Base-by-base conservation (phyloP, 129 eudicot species). In the Tanacetum coccineum region DNA sequence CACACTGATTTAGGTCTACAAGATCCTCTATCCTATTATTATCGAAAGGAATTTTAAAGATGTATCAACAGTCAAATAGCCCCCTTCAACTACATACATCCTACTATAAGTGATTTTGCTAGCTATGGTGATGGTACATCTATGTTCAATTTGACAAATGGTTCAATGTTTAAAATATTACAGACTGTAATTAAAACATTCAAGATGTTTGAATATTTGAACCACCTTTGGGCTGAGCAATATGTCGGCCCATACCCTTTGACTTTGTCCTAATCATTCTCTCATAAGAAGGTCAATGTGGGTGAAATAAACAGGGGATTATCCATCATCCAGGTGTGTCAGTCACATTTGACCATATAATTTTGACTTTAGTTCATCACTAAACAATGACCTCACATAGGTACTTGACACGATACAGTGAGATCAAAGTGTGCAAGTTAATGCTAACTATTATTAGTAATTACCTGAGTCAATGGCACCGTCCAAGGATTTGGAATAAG, bases 281-380 rank as follows among this genome's bases (percentile, higher is more conserved):
- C 47, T 32, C 25, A 53, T 4, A 55, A 67, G 59, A 67, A 40
- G 64, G 42, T 36, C 73, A 68, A 39, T 68, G 54, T 25, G 30
- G 62, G 36, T 6, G 13, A 32, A 17, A 53, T 36, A 68, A 40
- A 40, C 20, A 55, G 53, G 32, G 9, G 19, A 28, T 71, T 70
- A 39, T 51, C 25, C 59, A 60, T 59, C 67, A 32, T 67, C 62
- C 55, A 59, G 28, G 42, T 75, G 79, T 26, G 49, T 69, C 69
- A 59, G 63, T 75, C 63, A 68, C 64, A 75, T 51, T 67, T 47
- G 74, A 75, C 79, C 68, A 22, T 14, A 54, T 36, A 46, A 7
- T 48, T 48, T 47, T 59, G 67, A 70, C 59, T 60, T 70, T 14
- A 3, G 5, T 36, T 36, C 32, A 68, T 39, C 21, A 19, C 49